These are phyloP conservation scores for Yamadazyma jaroonii DNA, from an alignment of 1,139 yeast genomes.

Conservation along the genomic window DNA sequence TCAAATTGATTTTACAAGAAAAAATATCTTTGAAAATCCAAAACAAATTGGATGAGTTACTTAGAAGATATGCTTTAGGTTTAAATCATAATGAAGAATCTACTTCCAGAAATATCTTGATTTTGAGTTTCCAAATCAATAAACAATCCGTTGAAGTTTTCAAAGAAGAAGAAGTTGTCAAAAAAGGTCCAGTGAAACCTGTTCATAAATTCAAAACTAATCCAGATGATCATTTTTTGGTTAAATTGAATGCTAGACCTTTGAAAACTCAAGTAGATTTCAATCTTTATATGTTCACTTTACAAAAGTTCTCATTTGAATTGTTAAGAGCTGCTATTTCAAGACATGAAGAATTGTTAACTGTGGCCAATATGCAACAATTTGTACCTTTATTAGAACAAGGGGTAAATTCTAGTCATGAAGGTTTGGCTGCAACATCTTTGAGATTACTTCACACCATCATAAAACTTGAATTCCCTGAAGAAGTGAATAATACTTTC, in stretches of 20 bases:
- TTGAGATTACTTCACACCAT: slow-evolving; percentile 62
- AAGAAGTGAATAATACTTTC: slow-evolving; percentile 51
- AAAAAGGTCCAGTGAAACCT: slow-evolving; percentile 12
- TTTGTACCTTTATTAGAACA: slow-evolving; percentile 71
- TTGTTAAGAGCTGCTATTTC: slow-evolving; percentile 69
- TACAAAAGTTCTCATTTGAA: slow-evolving; percentile 80
- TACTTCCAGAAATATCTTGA: slow-evolving; percentile 55
- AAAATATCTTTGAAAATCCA: slow-evolving; percentile 67
- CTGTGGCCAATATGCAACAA: slow-evolving; percentile 61
- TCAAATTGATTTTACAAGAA: slow-evolving; percentile 64
- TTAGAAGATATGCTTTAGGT: slow-evolving; percentile 76
- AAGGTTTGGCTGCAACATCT: slow-evolving; percentile 68
- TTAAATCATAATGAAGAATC: slow-evolving; percentile 68
- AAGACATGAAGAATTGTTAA: slow-evolving; percentile 55
- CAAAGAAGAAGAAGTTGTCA: slow-evolving; percentile 8
- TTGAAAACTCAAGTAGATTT: slow-evolving; percentile 51
- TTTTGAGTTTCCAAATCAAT: slow-evolving; percentile 73
- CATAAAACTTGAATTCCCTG: slow-evolving; percentile 62
- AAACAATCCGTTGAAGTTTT: slow-evolving; percentile 45
- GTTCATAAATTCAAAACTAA: slow-evolving; percentile 8
- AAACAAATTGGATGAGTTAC: slow-evolving; percentile 73
- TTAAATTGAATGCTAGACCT: slow-evolving; percentile 60
- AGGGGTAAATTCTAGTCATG: slow-evolving; percentile 64
- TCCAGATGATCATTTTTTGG: slow-evolving; percentile 62
- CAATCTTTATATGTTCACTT: slow-evolving; percentile 50